Conservation (phyloP, 768 basidiomycete species). For the Mycena venus region DNA sequence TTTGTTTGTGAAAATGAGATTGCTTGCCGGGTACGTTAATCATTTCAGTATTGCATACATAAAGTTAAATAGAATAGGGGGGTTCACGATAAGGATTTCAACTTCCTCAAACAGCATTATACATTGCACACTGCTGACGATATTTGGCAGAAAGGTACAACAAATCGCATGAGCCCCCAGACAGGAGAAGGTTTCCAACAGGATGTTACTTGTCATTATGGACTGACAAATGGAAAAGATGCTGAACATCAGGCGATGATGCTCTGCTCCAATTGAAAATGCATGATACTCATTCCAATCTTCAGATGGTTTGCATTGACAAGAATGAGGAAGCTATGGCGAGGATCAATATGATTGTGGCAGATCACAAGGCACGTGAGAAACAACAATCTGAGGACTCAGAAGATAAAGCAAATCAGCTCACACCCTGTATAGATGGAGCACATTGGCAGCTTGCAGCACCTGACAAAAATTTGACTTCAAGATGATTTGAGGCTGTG, state of each 20-base stretch:
- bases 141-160: conserved; percentile 2
- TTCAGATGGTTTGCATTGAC: too few species aligned
- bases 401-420: too few species aligned
- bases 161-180: conserved; percentile 1
- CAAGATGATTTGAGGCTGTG: too few species aligned
- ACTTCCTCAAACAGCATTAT: conserved; percentile 21
- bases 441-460: not conserved
- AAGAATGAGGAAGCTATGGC: conserved; percentile 24
- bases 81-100: not conserved
- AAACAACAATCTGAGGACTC: not conserved
- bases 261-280: not conserved
- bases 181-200: conserved; percentile 19
- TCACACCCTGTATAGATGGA: not conserved
- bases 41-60: too few species aligned
- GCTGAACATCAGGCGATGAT: conserved; percentile 17
- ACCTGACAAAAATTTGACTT: not conserved
- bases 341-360: conserved; percentile 2
- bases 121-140: not conserved
- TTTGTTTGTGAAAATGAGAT: not conserved
- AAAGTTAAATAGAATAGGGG: too few species aligned
- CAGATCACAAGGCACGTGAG: not conserved
- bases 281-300: not conserved
- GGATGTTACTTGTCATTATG: not conserved
- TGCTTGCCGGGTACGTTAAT: not conserved
- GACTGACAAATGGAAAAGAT: conserved; percentile 12